These are phyloP conservation scores for Leccinum boreale DNA, from an alignment of 768 basidiomycete genomes.

Conservation along the genomic window DNA sequence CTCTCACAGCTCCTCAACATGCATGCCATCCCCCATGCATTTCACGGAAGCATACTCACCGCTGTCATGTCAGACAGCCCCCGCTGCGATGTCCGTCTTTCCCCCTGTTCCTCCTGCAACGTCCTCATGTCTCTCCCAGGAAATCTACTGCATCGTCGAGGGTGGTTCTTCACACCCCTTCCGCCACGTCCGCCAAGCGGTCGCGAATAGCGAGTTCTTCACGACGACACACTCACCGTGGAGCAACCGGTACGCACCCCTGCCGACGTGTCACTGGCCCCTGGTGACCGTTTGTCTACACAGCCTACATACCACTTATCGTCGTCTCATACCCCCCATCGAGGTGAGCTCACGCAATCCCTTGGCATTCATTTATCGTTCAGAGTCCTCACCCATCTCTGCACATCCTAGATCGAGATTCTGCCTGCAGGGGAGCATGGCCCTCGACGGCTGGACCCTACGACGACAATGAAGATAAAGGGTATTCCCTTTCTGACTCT, in stretches of 20 bases:
- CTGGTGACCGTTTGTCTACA: constrained; percentile 12
- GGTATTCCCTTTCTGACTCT: constrained; percentile 79
- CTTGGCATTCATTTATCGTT: neutral
- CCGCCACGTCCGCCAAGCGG: constrained; percentile 74
- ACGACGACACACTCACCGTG: constrained; percentile 74
- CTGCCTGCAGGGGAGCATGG: constrained; percentile 79
- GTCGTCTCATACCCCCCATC: constrained; percentile 71
- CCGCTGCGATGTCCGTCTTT: constrained; percentile 58
- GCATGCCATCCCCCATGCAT: constrained; percentile 69
- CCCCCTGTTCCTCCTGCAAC: neutral
- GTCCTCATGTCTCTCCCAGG: constrained; percentile 43
- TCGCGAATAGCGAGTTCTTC: constrained; percentile 61
- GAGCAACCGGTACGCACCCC: constrained; percentile 66
- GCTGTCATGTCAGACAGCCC: constrained; percentile 65
- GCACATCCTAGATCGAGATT: constrained; percentile 65
- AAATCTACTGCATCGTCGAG: constrained; percentile 83
- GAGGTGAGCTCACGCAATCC: constrained; percentile 45
- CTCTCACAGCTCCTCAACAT: constrained; percentile 63
- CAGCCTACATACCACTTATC: constrained; percentile 75
- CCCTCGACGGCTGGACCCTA: constrained; percentile 66
- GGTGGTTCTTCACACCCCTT: constrained; percentile 72
- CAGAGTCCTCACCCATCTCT: neutral
- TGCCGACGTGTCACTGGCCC: neutral
- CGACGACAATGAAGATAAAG: constrained; percentile 65
- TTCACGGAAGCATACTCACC: constrained; percentile 72